Conservation (phyloP, 768 basidiomycete species). For the Botryobasidium botryosum region DNA sequence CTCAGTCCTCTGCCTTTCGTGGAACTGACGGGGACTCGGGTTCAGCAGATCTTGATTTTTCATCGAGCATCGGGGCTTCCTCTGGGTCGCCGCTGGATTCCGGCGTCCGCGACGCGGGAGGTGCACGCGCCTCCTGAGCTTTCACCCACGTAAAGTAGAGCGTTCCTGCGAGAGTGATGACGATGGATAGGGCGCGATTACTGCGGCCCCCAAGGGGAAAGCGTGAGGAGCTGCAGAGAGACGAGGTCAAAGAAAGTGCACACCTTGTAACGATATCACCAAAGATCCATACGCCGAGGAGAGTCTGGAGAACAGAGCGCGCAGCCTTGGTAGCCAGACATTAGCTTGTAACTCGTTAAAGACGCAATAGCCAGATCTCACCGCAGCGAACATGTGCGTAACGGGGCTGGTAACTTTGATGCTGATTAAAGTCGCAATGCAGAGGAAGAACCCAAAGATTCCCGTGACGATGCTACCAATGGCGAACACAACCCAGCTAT, state of each 20-base stretch:
- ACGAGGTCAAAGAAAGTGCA: conserved; percentile 17
- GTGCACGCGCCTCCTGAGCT: conserved; percentile 8
- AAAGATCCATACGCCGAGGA: conserved; percentile 64
- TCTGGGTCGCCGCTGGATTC: too few species aligned
- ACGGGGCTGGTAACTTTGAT: conserved; percentile 57
- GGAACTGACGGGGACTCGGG: too few species aligned
- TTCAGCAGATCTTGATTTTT: too few species aligned
- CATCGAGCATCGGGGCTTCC: too few species aligned
- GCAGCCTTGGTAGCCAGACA: conserved; percentile 37
- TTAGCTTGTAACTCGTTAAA: background rate
- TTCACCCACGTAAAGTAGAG: conserved; percentile 49
- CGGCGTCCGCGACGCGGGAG: too few species aligned
- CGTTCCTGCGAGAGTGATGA: conserved; percentile 49
- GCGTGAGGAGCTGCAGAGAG: conserved; percentile 4
- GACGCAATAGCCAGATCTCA: conserved; percentile 25
- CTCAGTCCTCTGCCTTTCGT: too few species aligned
- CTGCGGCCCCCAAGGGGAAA: conserved; percentile 27
- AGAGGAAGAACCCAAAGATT: conserved; percentile 65
- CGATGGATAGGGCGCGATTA: conserved; percentile 45
- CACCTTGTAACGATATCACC: conserved; percentile 56
- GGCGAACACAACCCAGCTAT: conserved; percentile 29
- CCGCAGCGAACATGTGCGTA: conserved; percentile 73
- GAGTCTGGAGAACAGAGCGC: conserved; percentile 67
- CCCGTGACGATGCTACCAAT: conserved; percentile 57
- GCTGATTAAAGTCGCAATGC: conserved; percentile 59